phyloP scores from a whole-genome alignment of 2,329 filamentous ascomycete species.

The Lecanoromycetidae sp. region DNA sequence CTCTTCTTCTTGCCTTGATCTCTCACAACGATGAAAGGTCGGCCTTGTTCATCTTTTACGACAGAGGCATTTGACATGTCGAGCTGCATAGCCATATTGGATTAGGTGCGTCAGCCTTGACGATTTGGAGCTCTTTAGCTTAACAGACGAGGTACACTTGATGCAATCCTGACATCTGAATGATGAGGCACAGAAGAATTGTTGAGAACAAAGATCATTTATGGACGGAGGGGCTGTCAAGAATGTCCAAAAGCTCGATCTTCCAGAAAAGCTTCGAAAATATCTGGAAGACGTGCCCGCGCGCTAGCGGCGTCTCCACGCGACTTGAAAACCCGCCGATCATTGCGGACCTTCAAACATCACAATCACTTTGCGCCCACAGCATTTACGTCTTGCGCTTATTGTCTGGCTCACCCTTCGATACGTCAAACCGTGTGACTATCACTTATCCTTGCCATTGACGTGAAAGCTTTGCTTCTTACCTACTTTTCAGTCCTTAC shows the following conservation, averaged over 20 bases:
- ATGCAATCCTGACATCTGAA: no score
- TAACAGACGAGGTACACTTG: no score
- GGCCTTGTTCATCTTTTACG: slow-evolving; percentile 93
- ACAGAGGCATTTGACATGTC: slow-evolving; percentile 42
- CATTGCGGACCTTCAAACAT: background rate
- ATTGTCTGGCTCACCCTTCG: no score
- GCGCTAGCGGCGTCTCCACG: slow-evolving; percentile 13
- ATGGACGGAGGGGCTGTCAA: no score
- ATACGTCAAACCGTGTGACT: no score
- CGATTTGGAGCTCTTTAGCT: background rate
- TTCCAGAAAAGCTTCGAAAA: slow-evolving; percentile 2
- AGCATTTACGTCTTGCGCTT: background rate
- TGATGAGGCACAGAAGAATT: no score
- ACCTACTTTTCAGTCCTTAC: background rate
- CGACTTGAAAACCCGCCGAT: slow-evolving; percentile 9
- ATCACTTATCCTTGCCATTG: no score
- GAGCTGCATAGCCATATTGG: slow-evolving; percentile 37
- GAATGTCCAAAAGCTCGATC: no score
- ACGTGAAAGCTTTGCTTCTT: background rate
- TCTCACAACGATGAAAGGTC: slow-evolving; percentile 95
- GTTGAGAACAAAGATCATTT: no score
- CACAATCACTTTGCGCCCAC: slow-evolving; percentile 10
- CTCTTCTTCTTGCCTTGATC: slow-evolving; percentile 98
- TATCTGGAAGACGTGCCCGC: slow-evolving; percentile 10
- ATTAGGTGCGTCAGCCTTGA: background rate